Evolutionary conservation across 345 rosid species (phyloP).

Genomic region (Aegle marmelos): DNA sequence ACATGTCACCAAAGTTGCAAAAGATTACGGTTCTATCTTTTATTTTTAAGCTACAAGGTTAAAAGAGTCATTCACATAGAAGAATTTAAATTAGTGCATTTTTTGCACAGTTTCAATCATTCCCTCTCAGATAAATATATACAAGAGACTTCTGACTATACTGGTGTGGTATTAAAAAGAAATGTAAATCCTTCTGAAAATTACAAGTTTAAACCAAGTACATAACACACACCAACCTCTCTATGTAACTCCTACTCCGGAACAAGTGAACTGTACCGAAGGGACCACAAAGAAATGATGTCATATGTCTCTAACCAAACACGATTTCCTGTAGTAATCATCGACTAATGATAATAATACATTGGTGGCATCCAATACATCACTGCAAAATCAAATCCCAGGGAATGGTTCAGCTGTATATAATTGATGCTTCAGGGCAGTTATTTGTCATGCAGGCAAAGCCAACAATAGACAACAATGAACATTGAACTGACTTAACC

Average conservation of each 20-base stretch:
- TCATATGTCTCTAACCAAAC: neutral
- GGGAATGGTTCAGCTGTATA: neutral
- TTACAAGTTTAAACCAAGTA: neutral
- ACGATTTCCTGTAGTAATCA: neutral
- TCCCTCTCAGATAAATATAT: neutral
- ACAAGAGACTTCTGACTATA: neutral
- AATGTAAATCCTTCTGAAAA: neutral
- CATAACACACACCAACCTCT: neutral
- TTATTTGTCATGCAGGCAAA: neutral
- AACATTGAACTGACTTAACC: neutral
- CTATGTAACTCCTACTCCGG: neutral
- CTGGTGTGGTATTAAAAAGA: neutral
- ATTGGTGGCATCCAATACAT: neutral
- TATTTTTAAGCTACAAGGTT: neutral
- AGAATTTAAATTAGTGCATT: neutral
- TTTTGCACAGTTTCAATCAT: neutral
- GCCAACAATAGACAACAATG: neutral
- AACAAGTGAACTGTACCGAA: neutral
- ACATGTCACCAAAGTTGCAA: neutral
- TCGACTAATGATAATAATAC: no score
- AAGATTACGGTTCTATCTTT: neutral
- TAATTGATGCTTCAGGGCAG: neutral
- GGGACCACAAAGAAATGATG: neutral
- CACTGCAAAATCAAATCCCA: constrained; percentile 15
- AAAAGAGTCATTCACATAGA: neutral